phyloP scores from a whole-genome alignment of 164 flowering plant genomes.

The Nelumbo lutea region DNA sequence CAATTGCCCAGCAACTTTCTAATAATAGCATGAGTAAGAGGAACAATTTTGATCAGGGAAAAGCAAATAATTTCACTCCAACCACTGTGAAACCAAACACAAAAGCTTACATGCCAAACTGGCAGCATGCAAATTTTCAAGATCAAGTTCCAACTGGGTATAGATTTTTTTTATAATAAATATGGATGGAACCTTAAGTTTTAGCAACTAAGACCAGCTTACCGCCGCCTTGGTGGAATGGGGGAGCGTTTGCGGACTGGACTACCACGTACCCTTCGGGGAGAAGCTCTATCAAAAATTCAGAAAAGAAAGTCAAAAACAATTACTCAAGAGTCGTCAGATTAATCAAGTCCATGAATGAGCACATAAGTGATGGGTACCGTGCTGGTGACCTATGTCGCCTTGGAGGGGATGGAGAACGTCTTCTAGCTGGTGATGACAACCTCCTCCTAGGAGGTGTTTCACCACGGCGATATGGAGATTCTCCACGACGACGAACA shows the following conservation, averaged over 20 bases:
- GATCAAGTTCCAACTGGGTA: background rate
- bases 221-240: constrained; percentile 81
- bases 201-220: constrained; percentile 11
- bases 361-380: constrained; percentile 17
- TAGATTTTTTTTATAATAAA: no score
- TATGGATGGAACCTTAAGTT: background rate
- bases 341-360: background rate
- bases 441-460: constrained; percentile 86
- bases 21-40: no score
- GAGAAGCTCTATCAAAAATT: constrained; percentile 43
- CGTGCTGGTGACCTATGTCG: constrained; percentile 75
- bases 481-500: constrained; percentile 51
- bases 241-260: constrained; percentile 91
- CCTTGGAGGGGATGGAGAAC: constrained; percentile 73
- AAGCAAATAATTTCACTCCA: no score
- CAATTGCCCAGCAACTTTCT: no score
- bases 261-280: constrained; percentile 79
- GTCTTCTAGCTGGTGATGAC: constrained; percentile 74
- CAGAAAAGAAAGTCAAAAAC: background rate
- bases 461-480: constrained; percentile 65
- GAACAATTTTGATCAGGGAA: no score
- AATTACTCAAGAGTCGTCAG: constrained; percentile 5
- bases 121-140: background rate
- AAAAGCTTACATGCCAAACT: no score
- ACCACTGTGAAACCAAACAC: no score